These are phyloP conservation scores for Geotrichum reessii DNA, from an alignment of 1,139 yeast species.

Conservation along the genomic window DNA sequence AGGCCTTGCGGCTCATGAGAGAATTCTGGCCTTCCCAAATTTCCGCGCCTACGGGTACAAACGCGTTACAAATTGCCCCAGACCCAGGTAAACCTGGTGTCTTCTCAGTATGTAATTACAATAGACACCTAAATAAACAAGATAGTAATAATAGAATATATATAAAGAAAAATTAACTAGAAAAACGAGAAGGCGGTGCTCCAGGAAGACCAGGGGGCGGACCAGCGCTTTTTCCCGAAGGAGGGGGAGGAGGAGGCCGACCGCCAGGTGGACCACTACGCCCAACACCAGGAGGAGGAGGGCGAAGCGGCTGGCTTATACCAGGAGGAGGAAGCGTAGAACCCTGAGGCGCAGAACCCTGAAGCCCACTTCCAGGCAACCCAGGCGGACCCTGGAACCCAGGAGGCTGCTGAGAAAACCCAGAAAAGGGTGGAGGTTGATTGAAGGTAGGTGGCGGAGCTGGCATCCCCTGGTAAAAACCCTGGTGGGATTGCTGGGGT, in stretches of 20 bases:
- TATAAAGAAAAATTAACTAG: not conserved
- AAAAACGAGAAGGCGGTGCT: conserved; percentile 20
- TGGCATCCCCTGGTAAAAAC: conserved; percentile 1
- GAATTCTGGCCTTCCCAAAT: too few relatives aligned
- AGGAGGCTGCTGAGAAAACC: conserved; percentile 16
- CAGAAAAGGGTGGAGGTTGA: conserved; percentile 3
- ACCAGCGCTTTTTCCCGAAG: conserved; percentile 25
- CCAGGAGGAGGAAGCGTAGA: conserved; percentile 32
- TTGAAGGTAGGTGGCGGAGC: conserved; percentile 13
- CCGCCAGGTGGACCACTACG: conserved; percentile 28
- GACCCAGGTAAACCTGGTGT: too few relatives aligned
- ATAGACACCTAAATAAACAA: not conserved
- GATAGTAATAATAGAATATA: not conserved
- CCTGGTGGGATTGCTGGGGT: not conserved
- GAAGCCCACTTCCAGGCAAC: conserved; percentile 7
- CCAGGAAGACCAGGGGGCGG: conserved; percentile 20
- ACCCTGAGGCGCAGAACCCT: conserved; percentile 19
- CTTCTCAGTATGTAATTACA: too few relatives aligned
- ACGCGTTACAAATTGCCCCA: too few relatives aligned
- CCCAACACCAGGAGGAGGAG: conserved; percentile 24
- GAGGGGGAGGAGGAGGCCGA: conserved; percentile 27
- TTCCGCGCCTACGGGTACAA: too few relatives aligned
- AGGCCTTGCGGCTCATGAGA: too few relatives aligned
- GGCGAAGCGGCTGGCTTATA: conserved; percentile 26
- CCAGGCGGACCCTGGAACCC: conserved; percentile 21